Percentiles rank a stretch among this genome's conserved stretches.
phyloP scores from a whole-genome alignment of 1,139 yeast genomes.

The Arxiozyma bovina region DNA sequence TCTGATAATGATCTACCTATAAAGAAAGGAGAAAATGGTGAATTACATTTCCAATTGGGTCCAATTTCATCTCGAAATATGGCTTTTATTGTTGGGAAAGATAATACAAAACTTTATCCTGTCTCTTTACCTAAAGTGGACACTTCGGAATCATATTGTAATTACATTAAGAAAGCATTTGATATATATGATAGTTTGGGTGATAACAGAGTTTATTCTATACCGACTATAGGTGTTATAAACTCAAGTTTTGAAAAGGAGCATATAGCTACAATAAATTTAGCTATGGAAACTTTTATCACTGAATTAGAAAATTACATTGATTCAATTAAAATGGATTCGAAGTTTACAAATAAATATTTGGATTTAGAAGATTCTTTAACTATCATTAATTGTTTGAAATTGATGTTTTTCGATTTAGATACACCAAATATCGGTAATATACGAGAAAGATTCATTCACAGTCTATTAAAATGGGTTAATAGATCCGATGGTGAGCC shows the following conservation, averaged over 20 bases:
- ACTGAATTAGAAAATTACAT: constrained; percentile 32
- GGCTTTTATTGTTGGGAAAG: constrained; percentile 34
- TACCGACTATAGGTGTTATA: constrained; percentile 34
- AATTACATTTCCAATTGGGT: constrained; percentile 36
- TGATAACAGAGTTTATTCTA: constrained; percentile 32
- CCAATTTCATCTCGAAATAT: constrained; percentile 36
- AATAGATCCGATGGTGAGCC: constrained; percentile 60
- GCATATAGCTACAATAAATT: constrained; percentile 30
- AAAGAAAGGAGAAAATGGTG: constrained; percentile 25
- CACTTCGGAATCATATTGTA: constrained; percentile 31
- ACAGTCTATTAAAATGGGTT: constrained; percentile 46
- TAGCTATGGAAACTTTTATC: constrained; percentile 31
- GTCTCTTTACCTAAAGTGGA: constrained; percentile 34
- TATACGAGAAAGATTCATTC: constrained; percentile 20
- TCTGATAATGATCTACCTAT: constrained; percentile 16
- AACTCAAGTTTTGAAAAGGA: constrained; percentile 28
- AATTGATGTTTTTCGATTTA: constrained; percentile 44
- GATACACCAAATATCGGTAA: constrained; percentile 37
- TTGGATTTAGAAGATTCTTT: constrained; percentile 41
- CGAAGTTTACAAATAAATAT: constrained; percentile 19
- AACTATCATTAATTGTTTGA: constrained; percentile 49
- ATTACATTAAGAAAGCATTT: constrained; percentile 34
- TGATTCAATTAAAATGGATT: constrained; percentile 20
- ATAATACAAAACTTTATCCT: constrained; percentile 34
- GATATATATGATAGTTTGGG: constrained; percentile 34